Conservation (phyloP, 2,329 filamentous ascomycete species). For the Aspergillus sp. region DNA sequence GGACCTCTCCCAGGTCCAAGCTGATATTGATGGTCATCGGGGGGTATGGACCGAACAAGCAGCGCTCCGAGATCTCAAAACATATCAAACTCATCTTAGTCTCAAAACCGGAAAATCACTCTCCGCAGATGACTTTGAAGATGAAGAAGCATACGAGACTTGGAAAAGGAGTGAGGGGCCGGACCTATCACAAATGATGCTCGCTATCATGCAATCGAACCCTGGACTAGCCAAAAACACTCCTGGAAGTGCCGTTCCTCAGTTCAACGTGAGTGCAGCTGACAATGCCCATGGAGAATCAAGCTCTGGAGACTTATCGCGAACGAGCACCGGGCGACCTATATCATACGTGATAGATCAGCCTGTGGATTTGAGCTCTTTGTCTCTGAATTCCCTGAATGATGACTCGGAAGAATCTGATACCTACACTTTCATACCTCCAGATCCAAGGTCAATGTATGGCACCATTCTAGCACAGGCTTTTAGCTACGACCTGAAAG, state of each 20-base stretch:
- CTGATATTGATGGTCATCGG: conserved; percentile 80
- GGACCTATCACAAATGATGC: conserved; percentile 88
- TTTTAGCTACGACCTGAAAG: conserved; percentile 61
- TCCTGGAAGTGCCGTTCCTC: conserved; percentile 58
- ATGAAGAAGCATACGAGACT: conserved; percentile 79
- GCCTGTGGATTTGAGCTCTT: conserved; percentile 58
- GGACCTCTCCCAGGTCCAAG: conserved; percentile 75
- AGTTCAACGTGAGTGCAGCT: conserved; percentile 50
- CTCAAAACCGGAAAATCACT: conserved; percentile 75
- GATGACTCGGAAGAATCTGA: conserved; percentile 46
- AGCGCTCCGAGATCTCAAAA: conserved; percentile 85
- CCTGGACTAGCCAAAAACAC: conserved; percentile 81
- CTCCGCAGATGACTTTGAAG: conserved; percentile 81
- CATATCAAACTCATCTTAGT: conserved; percentile 86
- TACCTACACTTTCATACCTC: conserved; percentile 85
- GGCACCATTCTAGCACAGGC: conserved; percentile 78
- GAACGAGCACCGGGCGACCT: conserved; percentile 47
- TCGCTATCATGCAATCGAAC: conserved; percentile 82
- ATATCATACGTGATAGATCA: conserved; percentile 64
- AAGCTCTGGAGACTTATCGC: conserved; percentile 48
- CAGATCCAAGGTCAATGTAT: conserved; percentile 79
- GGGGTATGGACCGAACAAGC: conserved; percentile 86
- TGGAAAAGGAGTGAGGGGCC: conserved; percentile 91
- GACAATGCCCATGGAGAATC: conserved; percentile 40
- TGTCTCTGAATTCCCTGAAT: conserved; percentile 65